Base-by-base conservation (phyloP, 139 green algal species). In the Dunaliella sp. region DNA sequence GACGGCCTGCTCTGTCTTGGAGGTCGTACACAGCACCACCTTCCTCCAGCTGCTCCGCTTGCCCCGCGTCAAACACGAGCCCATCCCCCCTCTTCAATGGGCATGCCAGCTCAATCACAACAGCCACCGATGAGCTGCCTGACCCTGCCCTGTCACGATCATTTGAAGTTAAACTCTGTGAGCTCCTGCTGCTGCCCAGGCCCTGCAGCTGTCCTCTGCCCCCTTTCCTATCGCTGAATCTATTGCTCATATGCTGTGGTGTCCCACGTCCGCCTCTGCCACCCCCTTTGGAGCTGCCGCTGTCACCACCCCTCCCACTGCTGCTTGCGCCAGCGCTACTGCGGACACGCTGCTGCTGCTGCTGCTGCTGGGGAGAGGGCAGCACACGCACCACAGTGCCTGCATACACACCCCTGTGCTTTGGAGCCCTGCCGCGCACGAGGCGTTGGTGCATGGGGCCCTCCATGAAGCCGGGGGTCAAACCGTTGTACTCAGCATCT, bases 391-490 rank as follows among this genome's bases (percentile, higher is more conserved):
- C 77, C 32, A 94, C 89, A 28, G 77, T 72, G 1, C 94, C 94
- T 25, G 93, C 59, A 59, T 88, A 93, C 32, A 95, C 84, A 1
- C 94, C 94, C 21, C 94, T 80, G 91, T 98, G 95, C 21, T 93
- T 86, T 0, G 95, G 95, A 28, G 87, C 86, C 0, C 92, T 77
- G 1, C 95, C 95, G 0, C 93, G 88, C 34, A 98, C 95, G 59
- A 98, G 85, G 7, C 83, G 84, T 89, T 98, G 95, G 85, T 98
- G 95, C 38, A 83, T 37, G 36, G 88, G 73, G 21, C 95, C 95
- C 80, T 95, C 90, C 48, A 98, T 85, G 81, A 98, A 98, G 28
- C 95, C 95, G 32, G 91, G 91, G 1, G 93, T 96, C 24, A 97
- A 88, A 28, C 95, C 95, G 3, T 75, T 81, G 72, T 94, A 87